These are phyloP conservation scores for Talaromyces proteolyticus DNA, from an alignment of 495 filamentous ascomycete genomes.

Conservation along the genomic window DNA sequence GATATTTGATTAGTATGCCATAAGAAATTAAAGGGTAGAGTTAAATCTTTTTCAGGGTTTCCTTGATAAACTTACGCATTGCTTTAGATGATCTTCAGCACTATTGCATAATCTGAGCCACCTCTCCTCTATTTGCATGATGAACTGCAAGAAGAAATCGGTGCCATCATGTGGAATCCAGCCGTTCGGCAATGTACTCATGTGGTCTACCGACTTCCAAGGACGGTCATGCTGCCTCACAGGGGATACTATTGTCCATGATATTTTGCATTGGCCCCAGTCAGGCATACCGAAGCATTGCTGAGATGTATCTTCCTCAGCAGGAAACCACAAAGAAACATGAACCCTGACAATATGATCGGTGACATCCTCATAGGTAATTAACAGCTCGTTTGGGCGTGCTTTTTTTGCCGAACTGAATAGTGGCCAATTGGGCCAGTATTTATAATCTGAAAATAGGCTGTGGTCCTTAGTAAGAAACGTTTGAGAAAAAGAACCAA, in stretches of 20 bases:
- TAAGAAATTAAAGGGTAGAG: too few relatives aligned
- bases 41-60: background rate
- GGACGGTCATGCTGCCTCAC: background rate
- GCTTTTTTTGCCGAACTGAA: background rate
- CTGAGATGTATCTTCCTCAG: background rate
- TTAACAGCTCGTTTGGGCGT: background rate
- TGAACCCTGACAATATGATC: background rate
- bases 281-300: background rate
- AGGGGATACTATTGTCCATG: slow-evolving; percentile 1
- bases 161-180: slow-evolving; percentile 15
- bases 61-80: background rate
- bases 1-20: too few relatives aligned
- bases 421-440: background rate
- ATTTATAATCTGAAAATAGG: background rate
- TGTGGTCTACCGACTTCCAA: slow-evolving; percentile 11
- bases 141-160: slow-evolving; percentile 14
- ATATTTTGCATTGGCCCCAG: background rate
- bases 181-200: slow-evolving; percentile 14
- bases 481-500: background rate
- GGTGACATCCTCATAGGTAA: background rate
- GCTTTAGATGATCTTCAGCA: slow-evolving; percentile 2
- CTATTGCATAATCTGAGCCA: slow-evolving; percentile 11
- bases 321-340: slow-evolving; percentile 3
- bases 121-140: slow-evolving; percentile 11
- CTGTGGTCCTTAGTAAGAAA: background rate